Conservation (phyloP, 148 eudicot species). For the Nepenthes gracilis region DNA sequence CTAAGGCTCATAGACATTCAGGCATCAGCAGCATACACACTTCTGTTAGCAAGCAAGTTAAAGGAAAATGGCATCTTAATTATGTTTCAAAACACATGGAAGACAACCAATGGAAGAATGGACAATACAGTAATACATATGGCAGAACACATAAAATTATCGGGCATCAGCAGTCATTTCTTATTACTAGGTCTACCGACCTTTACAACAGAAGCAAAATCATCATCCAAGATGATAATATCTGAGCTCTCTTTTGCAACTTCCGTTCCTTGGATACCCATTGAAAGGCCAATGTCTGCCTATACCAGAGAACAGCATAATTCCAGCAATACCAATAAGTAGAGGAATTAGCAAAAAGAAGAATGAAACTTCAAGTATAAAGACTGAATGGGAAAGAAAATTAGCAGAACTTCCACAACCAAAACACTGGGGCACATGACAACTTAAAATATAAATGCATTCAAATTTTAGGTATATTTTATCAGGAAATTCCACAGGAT, state of each 20-base stretch:
- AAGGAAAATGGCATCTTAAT: background rate
- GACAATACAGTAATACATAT: background rate
- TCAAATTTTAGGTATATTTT: too few species aligned
- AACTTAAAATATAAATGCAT: too few species aligned
- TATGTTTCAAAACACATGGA: background rate
- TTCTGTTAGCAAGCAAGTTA: background rate
- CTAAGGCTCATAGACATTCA: too few species aligned
- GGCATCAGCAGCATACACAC: background rate
- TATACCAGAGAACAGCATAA: background rate
- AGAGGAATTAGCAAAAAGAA: background rate
- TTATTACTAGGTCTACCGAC: slow-evolving; percentile 1
- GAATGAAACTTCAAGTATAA: background rate
- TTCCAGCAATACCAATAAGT: background rate
- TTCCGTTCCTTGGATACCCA: slow-evolving; percentile 45
- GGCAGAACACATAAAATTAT: background rate
- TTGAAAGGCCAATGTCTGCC: slow-evolving; percentile 41
- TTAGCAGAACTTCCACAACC: too few species aligned
- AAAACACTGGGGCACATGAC: too few species aligned
- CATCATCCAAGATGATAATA: slow-evolving; percentile 9
- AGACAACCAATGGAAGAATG: background rate
- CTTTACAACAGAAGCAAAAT: slow-evolving; percentile 28
- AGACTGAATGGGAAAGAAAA: background rate
- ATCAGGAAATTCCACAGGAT: too few species aligned
- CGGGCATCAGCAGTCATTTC: background rate
- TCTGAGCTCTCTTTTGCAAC: slow-evolving; percentile 50